Evolutionary conservation across 805 yeast genomes (phyloP).

Genomic region (Candida methanosorbosa): DNA sequence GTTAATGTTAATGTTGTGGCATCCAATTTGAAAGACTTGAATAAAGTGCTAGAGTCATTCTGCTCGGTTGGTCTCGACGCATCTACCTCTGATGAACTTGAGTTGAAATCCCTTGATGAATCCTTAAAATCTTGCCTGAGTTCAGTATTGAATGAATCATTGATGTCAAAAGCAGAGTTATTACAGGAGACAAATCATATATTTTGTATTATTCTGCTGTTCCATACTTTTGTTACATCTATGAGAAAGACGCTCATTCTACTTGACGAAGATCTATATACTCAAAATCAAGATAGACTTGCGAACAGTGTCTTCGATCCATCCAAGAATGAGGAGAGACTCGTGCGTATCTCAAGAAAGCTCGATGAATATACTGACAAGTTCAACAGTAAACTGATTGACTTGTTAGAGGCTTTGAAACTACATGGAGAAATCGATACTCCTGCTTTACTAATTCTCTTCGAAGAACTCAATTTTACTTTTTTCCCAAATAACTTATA

Average conservation of each 20-base stretch:
- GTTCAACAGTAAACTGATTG: conserved; percentile 35
- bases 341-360: conserved; percentile 31
- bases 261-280: conserved; percentile 38
- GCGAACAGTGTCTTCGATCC: conserved; percentile 30
- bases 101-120: conserved; percentile 34
- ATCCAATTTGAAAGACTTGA: conserved; percentile 37
- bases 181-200: conserved; percentile 37
- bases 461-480: conserved; percentile 27
- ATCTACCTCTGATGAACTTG: conserved; percentile 2
- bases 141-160: conserved; percentile 54
- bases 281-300: conserved; percentile 26
- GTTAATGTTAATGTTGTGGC: conserved; percentile 54
- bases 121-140: conserved; percentile 50
- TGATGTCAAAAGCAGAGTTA: conserved; percentile 51
- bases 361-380: conserved; percentile 34
- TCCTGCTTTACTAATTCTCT: conserved; percentile 32
- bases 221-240: conserved; percentile 39
- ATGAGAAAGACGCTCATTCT: conserved; percentile 45
- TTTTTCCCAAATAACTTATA: background rate
- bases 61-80: conserved; percentile 5
- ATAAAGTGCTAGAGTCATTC: conserved; percentile 15
- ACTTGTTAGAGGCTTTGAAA: conserved; percentile 35
- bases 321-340: conserved; percentile 29
- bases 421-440: conserved; percentile 44
- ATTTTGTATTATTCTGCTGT: conserved; percentile 38